Percentiles rank a stretch among this genome's conserved stretches.
These are phyloP conservation scores for Penicillium fuscoglaucum DNA, from an alignment of 2,329 filamentous ascomycete genomes.

Conservation along the genomic window DNA sequence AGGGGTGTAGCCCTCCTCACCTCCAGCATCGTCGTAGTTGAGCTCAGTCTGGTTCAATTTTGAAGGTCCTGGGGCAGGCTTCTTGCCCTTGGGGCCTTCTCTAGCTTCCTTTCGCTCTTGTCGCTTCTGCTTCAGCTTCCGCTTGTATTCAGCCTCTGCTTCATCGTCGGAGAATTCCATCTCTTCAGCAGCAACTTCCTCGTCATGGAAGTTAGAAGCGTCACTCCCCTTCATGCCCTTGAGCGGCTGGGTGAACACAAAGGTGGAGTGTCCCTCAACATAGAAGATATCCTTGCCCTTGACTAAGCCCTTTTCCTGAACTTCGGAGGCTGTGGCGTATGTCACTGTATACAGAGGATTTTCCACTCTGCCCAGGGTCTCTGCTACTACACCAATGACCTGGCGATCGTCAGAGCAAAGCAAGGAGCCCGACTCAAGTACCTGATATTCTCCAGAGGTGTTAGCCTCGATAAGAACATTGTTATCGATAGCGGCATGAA, in stretches of 20 bases:
- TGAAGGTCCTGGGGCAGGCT: slow-evolving; percentile 39
- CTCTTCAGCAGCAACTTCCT: slow-evolving; percentile 82
- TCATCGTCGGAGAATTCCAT: slow-evolving; percentile 97
- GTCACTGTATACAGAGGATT: slow-evolving; percentile 82
- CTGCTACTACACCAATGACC: slow-evolving; percentile 78
- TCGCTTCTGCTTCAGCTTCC: slow-evolving; percentile 66
- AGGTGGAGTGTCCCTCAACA: slow-evolving; percentile 72
- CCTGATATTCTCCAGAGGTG: slow-evolving; percentile 76
- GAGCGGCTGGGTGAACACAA: slow-evolving; percentile 82
- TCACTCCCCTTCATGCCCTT: slow-evolving; percentile 83
- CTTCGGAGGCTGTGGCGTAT: slow-evolving; percentile 68
- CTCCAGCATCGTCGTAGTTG: slow-evolving; percentile 65
- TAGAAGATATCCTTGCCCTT: slow-evolving; percentile 75
- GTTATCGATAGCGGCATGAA: slow-evolving; percentile 77
- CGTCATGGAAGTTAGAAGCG: slow-evolving; percentile 91
- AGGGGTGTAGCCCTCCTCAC: slow-evolving; percentile 63
- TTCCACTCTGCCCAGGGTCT: slow-evolving; percentile 81
- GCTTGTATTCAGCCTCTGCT: slow-evolving; percentile 80
- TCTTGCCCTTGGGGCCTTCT: slow-evolving; percentile 42
- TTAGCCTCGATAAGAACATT: slow-evolving; percentile 76
- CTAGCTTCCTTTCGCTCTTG: slow-evolving; percentile 54
- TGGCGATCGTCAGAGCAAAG: slow-evolving; percentile 74
- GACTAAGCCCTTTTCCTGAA: slow-evolving; percentile 66
- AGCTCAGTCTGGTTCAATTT: slow-evolving; percentile 49
- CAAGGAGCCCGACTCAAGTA: slow-evolving; percentile 80